Conservation (phyloP, 257 asterid genomes). For the Lithospermum erythrorhizon region DNA sequence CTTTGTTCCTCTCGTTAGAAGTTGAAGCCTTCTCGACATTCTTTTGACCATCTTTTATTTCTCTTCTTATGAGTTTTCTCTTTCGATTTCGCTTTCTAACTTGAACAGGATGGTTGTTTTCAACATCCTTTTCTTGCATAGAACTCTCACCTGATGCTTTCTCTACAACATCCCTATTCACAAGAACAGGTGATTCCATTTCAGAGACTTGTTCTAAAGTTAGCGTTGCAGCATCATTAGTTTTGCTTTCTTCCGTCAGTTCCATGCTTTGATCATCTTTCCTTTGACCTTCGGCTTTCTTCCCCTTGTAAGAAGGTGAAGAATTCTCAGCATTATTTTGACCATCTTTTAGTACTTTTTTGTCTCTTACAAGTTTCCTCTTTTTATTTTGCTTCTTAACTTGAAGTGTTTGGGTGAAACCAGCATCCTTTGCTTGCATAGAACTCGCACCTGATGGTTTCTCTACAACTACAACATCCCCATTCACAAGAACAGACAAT, state of each 20-base stretch:
- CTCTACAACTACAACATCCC: no score
- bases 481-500: no score
- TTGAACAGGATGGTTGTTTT: neutral
- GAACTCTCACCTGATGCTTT: conserved; percentile 6
- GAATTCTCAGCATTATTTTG: neutral
- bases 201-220: no score
- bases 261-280: neutral
- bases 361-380: neutral
- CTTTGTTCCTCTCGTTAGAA: neutral
- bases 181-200: no score
- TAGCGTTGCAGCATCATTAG: no score
- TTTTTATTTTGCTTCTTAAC: neutral
- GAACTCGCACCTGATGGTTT: conserved; percentile 5
- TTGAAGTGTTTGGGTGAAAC: neutral
- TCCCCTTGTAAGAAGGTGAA: neutral
- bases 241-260: no score
- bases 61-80: neutral
- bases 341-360: neutral
- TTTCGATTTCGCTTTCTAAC: conserved; percentile 3
- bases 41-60: no score
- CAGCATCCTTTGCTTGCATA: conserved; percentile 11
- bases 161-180: no score
- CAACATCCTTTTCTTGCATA: conserved; percentile 11
- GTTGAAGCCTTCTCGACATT: neutral
- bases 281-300: neutral